A percentile compares a stretch with the other conserved stretches of the same genome.
These are phyloP conservation scores for Agapanthus africanus DNA, from an alignment of 106 monocot species.

Conservation along the genomic window DNA sequence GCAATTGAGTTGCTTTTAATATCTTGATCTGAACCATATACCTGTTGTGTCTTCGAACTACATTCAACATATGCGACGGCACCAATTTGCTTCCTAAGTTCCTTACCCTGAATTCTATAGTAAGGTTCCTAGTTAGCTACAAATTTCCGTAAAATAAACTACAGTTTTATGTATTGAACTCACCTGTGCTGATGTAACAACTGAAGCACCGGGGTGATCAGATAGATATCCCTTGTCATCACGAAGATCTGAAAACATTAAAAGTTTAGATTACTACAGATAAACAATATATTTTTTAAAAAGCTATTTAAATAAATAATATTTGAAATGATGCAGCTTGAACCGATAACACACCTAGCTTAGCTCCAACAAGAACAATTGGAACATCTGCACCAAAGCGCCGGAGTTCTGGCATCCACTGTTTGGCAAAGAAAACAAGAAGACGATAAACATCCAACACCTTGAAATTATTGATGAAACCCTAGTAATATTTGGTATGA, in stretches of 20 bases:
- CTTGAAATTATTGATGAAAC: too few relatives aligned
- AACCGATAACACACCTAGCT: conserved; percentile 41
- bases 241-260: conserved; percentile 71
- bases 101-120: conserved; percentile 54
- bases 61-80: conserved; percentile 84
- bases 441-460: too few relatives aligned
- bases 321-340: too few relatives aligned
- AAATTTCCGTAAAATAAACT: background rate
- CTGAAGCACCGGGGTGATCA: conserved; percentile 65
- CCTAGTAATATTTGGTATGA: too few relatives aligned
- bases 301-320: too few relatives aligned
- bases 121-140: background rate
- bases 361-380: conserved; percentile 82
- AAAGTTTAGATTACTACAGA: too few relatives aligned
- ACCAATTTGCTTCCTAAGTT: conserved; percentile 84
- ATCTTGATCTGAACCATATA: conserved; percentile 8
- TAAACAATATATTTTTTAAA: too few relatives aligned
- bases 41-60: conserved; percentile 96
- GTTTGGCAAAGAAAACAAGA: conserved; percentile 1
- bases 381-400: conserved; percentile 84
- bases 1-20: background rate
- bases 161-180: background rate
- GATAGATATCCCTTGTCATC: conserved; percentile 76
- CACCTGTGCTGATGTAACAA: conserved; percentile 68
- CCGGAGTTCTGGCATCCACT: conserved; percentile 98